Evolutionary conservation across 2,329 filamentous ascomycete genomes (phyloP), one percentile per base, ranked within the genome.

Genomic region (Aspergillus costaricaensis): DNA sequence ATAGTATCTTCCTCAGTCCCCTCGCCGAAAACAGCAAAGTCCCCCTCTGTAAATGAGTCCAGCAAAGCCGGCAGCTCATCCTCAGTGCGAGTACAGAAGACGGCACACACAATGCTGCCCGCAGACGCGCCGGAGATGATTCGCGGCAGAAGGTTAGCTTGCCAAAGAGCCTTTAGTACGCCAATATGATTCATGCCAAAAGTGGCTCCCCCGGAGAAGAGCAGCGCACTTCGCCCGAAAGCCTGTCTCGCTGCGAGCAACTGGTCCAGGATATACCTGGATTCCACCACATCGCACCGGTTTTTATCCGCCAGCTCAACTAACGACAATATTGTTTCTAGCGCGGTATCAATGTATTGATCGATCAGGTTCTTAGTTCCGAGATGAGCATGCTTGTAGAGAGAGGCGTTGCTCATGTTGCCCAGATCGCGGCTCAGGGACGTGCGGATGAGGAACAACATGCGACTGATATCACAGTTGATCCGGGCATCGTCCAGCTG

Each of bases 131-230:
- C 92, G 0, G 91, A 96, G 55, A 96, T 91, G 72, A 96, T 93
- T 50, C 91, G 88, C 3, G 92, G 92, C 2, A 96, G 82, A 12
- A 96, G 81, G 7, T 86, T 85, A 3, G 86, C 83, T 70, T 95
- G 87, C 74, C 88, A 92, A 2, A 96, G 81, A 4, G 89, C 85
- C 74, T 96, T 96, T 57, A 96, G 80, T 2, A 96, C 92, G 1
- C 92, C 92, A 57, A 96, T 90, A 73, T 96, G 92, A 61, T 91
- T 91, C 91, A 96, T 96, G 43, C 92, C 92, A 77, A 96, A 92
- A 0, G 92, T 95, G 1, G 90, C 92, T 2, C 92, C 92, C 7
- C 92, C 92, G 4, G 92, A 96, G 9, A 96, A 80, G 9, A 96
- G 81, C 54, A 96, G 79, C 0, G 91, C 92, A 64, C 89, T 95